These are phyloP conservation scores for Podosphaera xanthii DNA, from an alignment of 2,329 filamentous ascomycete species.

Conservation along the genomic window DNA sequence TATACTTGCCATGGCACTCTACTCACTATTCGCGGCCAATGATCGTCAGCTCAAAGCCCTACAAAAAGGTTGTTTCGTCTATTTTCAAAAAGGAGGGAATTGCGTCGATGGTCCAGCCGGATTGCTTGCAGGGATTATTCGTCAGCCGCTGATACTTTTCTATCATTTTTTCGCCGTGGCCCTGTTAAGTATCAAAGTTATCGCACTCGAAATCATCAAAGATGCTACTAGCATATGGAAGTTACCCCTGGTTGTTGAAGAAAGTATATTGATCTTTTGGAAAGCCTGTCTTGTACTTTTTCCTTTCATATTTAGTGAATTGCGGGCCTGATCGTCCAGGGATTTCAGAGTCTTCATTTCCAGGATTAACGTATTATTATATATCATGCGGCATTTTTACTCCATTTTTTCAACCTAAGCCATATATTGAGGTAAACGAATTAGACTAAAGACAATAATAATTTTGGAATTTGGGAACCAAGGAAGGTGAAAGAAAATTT, in stretches of 20 bases:
- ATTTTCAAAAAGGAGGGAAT: conserved; percentile 56
- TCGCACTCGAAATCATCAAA: conserved; percentile 22
- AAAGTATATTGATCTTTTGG: conserved; percentile 49
- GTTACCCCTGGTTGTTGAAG: conserved; percentile 39
- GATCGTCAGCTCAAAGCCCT: conserved; percentile 55
- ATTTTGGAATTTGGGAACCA: no score
- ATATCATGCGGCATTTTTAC: background rate
- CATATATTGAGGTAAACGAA: background rate
- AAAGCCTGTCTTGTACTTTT: conserved; percentile 65
- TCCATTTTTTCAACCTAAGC: background rate
- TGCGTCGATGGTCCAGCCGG: conserved; percentile 59
- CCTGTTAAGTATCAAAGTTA: conserved; percentile 59
- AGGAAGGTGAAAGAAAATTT: no score
- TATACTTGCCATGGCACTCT: conserved; percentile 87
- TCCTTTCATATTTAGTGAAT: conserved; percentile 55
- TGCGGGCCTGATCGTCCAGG: conserved; percentile 16
- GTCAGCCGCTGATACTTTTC: conserved; percentile 53
- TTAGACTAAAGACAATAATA: no score
- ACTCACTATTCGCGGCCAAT: conserved; percentile 73
- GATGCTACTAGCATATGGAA: conserved; percentile 27
- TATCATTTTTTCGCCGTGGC: conserved; percentile 93
- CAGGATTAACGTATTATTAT: no score
- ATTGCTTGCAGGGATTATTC: conserved; percentile 60
- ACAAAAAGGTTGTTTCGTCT: conserved; percentile 75
- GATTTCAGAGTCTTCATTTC: background rate